Evolutionary conservation across 129 eudicot genomes (phyloP).

Genomic region (Silybum marianum): DNA sequence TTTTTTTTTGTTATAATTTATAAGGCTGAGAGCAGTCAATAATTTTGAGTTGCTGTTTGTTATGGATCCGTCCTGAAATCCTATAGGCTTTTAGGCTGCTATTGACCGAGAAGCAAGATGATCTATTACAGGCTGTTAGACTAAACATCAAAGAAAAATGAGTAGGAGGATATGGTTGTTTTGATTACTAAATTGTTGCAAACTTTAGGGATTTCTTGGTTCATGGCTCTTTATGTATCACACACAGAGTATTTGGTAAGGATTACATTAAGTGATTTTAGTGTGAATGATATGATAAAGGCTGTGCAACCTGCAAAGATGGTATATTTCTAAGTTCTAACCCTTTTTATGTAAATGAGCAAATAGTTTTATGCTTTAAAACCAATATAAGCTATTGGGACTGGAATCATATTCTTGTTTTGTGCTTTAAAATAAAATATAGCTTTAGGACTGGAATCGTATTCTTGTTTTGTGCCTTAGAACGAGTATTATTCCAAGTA

Average conservation of each 20-base stretch:
- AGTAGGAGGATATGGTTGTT: background rate
- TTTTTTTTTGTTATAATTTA: background rate
- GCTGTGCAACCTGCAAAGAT: background rate
- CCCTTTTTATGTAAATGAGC: background rate
- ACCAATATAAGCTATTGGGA: background rate
- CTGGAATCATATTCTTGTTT: too few species aligned
- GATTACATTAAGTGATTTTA: background rate
- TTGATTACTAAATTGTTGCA: background rate
- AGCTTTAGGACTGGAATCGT: background rate
- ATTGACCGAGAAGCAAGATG: background rate
- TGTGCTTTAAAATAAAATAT: background rate
- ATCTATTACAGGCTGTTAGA: background rate
- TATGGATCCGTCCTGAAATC: background rate
- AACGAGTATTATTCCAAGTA: background rate
- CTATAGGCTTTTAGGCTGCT: background rate
- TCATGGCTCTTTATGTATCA: conserved; percentile 4
- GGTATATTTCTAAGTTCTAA: background rate
- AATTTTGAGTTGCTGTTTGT: background rate
- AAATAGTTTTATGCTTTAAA: background rate
- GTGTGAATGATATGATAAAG: background rate
- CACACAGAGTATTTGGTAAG: background rate
- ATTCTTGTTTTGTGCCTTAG: background rate
- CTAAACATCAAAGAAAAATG: background rate
- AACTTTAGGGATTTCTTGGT: background rate
- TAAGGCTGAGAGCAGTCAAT: background rate